Base-by-base conservation (phyloP, 192 early-diverging fungal genomes). In the Coemansia sp. region DNA sequence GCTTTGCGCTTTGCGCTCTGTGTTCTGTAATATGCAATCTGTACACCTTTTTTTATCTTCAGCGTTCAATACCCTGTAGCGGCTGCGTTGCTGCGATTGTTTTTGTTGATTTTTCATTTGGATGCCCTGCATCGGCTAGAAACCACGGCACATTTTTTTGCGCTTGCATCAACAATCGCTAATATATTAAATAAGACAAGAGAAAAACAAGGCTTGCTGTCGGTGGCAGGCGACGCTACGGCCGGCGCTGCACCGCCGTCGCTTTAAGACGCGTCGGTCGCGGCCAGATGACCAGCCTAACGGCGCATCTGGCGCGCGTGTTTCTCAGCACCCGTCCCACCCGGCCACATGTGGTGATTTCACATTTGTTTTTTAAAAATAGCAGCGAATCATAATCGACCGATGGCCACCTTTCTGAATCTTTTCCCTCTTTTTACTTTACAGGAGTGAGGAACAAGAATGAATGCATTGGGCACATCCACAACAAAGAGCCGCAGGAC, bases 331-430 rank as follows among this genome's bases (percentile, higher is more conserved):
- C 10, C 42, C 42, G 42, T 45, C 42, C 42, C 16, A 7, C 11
- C 42, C 42, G 42, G 42, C 42, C 42, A 45, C 42, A 45, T 45
- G 42, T 45, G 42, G 5, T 55, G 50, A 55, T 55, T 31, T 31
- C 30, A 16, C 31, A 5, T 31, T 55, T 25, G 52, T 52, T 55
- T 30, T 33, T 38, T 58, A 58, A 58, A 58, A 38, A 58, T 58
- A 58, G 56, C 34, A 58, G 34, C 56, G 5, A 58, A 58, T 58
- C 56, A 58, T 3, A 7, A 8, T 20, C 32, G 56, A 16, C 56
- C 31, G 56, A 18, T 33, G 18, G 42, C 42, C 32, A 18, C 34
- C 56, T 3, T 22, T 31, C 31, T 5, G 8, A 55, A 31, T 30
- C 5, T 55, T 55, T 55, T 16, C 52, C 12, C 52, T 11, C 6